These are phyloP conservation scores for Penicillium sp. DNA, from an alignment of 2,329 filamentous ascomycete genomes.

Conservation along the genomic window DNA sequence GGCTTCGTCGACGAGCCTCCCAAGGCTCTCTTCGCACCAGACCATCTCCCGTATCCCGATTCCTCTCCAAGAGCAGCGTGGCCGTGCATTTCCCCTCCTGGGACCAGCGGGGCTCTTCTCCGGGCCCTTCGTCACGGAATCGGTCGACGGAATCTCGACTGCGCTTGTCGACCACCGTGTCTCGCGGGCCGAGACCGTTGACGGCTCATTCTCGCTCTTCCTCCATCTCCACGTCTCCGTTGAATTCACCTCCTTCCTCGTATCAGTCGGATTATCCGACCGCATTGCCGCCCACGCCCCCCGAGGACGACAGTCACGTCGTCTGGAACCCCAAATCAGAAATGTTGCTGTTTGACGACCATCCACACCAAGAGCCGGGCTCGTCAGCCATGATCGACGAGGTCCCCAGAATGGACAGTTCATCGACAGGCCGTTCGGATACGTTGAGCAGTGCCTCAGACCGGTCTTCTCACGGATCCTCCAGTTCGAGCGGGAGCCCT, in stretches of 20 bases:
- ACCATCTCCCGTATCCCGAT: conserved; percentile 32
- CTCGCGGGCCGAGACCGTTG: conserved; percentile 27
- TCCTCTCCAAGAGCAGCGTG: conserved; percentile 31
- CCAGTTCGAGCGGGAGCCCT: conserved; percentile 27
- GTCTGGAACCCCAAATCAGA: conserved; percentile 32
- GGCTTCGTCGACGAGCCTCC: conserved; percentile 32
- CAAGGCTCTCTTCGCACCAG: conserved; percentile 32
- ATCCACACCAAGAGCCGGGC: conserved; percentile 22
- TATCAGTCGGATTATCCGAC: conserved; percentile 28
- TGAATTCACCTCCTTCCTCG: conserved; percentile 19
- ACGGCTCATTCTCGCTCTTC: conserved; percentile 20
- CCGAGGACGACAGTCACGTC: conserved; percentile 36
- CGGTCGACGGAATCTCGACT: conserved; percentile 26
- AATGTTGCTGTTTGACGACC: conserved; percentile 28
- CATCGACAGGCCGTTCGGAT: conserved; percentile 24
- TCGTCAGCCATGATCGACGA: conserved; percentile 26
- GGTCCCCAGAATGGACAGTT: conserved; percentile 23
- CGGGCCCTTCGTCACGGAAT: conserved; percentile 22
- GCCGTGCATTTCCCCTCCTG: conserved; percentile 50
- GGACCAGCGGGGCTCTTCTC: conserved; percentile 40
- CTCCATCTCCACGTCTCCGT: conserved; percentile 13
- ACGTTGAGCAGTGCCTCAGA: conserved; percentile 28
- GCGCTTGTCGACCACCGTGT: conserved; percentile 32
- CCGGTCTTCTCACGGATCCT: conserved; percentile 26
- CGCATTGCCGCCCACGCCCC: conserved; percentile 37